Evolutionary conservation across 1,284 basidiomycete genomes (phyloP).

Genomic region (Papiliotrema flavescens): DNA sequence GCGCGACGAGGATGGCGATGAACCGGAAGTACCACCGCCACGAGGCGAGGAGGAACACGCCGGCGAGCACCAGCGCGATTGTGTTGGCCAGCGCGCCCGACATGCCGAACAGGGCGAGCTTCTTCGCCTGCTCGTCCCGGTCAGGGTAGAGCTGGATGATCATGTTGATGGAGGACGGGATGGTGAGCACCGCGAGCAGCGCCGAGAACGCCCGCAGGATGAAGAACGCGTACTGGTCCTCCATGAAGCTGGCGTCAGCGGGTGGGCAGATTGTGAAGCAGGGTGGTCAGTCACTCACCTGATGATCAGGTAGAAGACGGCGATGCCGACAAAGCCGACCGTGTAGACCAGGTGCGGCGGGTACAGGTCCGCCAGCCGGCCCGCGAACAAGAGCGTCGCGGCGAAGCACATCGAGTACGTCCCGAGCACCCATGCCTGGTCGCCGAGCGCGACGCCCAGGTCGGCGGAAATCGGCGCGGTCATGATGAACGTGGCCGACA

Average conservation of each 20-base stretch:
- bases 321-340: conserved; percentile 41
- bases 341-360: conserved; percentile 39
- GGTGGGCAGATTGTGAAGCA: not conserved
- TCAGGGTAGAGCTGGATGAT: conserved; percentile 45
- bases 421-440: conserved; percentile 42
- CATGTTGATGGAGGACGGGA: conserved; percentile 44
- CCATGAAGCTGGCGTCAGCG: conserved; percentile 27
- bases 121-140: conserved; percentile 35
- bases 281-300: not conserved
- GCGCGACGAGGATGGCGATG: conserved; percentile 37
- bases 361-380: conserved; percentile 7
- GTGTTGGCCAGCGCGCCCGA: conserved; percentile 40
- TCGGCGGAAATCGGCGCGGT: conserved; percentile 40
- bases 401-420: conserved; percentile 36
- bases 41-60: conserved; percentile 40
- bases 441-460: conserved; percentile 24
- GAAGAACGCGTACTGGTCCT: conserved; percentile 44
- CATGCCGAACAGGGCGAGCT: conserved; percentile 44
- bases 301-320: conserved; percentile 43
- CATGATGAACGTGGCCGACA: conserved; percentile 42
- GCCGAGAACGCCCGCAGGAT: conserved; percentile 43
- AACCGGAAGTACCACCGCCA: conserved; percentile 49
- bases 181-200: conserved; percentile 41
- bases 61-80: conserved; percentile 38
- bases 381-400: conserved; percentile 17